phyloP scores from a whole-genome alignment of 2,329 filamentous ascomycete species.

The Fusarium poae region DNA sequence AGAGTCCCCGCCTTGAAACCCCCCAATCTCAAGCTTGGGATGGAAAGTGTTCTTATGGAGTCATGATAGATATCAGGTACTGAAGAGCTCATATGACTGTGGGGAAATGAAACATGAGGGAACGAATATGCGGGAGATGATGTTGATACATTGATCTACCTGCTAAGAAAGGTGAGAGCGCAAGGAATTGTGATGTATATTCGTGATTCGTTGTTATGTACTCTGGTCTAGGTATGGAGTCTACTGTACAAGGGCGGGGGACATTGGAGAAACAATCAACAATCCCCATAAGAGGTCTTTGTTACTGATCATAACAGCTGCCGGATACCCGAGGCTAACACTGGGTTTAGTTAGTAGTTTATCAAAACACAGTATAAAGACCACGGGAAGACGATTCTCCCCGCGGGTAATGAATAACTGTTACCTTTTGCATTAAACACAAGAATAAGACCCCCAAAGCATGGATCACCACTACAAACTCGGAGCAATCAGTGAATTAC shows the following conservation, averaged over 20 bases:
- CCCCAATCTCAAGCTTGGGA: constrained; percentile 42
- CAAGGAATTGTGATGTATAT: neutral
- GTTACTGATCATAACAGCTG: constrained; percentile 19
- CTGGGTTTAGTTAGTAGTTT: no score
- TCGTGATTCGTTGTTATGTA: constrained; percentile 5
- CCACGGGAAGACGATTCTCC: neutral
- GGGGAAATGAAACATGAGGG: constrained; percentile 13
- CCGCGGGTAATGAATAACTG: neutral
- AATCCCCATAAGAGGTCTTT: neutral
- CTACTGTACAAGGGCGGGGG: constrained; percentile 21
- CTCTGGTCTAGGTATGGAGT: neutral
- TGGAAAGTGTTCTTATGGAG: constrained; percentile 28
- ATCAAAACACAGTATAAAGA: neutral
- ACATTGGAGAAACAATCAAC: constrained; percentile 22
- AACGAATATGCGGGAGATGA: constrained; percentile 5
- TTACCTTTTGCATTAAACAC: neutral
- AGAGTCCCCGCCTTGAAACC: constrained; percentile 26
- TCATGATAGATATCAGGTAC: constrained; percentile 37
- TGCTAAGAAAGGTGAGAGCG: neutral
- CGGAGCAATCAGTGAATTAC: neutral
- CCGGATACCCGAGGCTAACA: neutral
- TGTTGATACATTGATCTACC: constrained; percentile 6
- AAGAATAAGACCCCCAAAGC: constrained; percentile 34
- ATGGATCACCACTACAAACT: constrained; percentile 9
- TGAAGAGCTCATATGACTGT: constrained; percentile 26